A percentile compares a stretch with the other conserved stretches of the same genome.
These are phyloP conservation scores for Lasiosphaeria ovina DNA, from an alignment of 495 filamentous ascomycete genomes.

Conservation along the genomic window DNA sequence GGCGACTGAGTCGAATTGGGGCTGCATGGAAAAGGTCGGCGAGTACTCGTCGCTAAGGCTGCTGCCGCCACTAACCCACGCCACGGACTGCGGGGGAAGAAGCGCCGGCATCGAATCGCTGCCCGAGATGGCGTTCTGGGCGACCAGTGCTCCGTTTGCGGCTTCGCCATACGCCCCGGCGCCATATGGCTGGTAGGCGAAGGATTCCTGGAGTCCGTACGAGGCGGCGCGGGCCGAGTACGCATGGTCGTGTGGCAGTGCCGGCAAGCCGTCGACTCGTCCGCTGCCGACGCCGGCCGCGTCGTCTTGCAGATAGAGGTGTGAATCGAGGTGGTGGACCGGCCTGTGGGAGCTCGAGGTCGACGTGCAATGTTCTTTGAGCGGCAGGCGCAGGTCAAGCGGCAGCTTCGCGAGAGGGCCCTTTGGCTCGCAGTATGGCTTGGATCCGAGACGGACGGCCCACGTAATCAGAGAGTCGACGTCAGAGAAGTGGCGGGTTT, in stretches of 20 bases:
- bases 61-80: too few relatives aligned
- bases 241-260: not conserved
- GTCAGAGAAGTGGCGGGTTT: slow-evolving; percentile 24
- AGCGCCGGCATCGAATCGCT: too few relatives aligned
- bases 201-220: too few relatives aligned
- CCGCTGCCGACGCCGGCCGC: not conserved
- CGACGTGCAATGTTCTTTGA: not conserved
- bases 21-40: too few relatives aligned
- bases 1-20: too few relatives aligned
- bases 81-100: too few relatives aligned
- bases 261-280: not conserved
- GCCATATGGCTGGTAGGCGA: too few relatives aligned
- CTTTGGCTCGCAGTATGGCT: slow-evolving; percentile 7
- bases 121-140: too few relatives aligned
- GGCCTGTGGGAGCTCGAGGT: not conserved
- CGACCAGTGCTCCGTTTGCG: too few relatives aligned
- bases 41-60: too few relatives aligned
- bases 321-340: not conserved
- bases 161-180: too few relatives aligned
- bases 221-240: too few relatives aligned
- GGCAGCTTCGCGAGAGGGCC: not conserved
- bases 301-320: not conserved
- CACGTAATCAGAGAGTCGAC: slow-evolving; percentile 20
- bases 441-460: slow-evolving; percentile 14
- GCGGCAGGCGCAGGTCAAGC: not conserved